phyloP scores from a whole-genome alignment of 768 basidiomycete genomes.

The Boletus tylopilopsis region DNA sequence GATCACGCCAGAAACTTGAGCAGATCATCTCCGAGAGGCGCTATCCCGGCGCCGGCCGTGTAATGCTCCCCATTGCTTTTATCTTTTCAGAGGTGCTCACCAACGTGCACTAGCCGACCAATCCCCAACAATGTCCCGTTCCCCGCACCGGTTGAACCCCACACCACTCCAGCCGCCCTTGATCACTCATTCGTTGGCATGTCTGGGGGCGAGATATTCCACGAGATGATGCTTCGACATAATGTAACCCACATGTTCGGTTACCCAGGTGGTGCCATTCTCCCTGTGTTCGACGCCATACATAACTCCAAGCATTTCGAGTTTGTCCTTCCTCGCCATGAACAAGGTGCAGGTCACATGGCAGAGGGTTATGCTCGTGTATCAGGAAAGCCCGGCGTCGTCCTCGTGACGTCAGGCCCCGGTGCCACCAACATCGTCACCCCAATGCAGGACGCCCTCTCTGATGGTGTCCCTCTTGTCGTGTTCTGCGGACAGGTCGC shows the following conservation, averaged over 20 bases:
- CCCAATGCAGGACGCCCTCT: conserved; percentile 95
- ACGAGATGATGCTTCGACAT: conserved; percentile 99
- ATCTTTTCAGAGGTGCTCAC: conserved; percentile 22
- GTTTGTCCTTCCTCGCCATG: conserved; percentile 93
- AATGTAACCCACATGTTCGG: conserved; percentile 96
- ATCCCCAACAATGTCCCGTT: conserved; percentile 36
- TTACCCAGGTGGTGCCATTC: conserved; percentile 96
- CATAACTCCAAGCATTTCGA: conserved; percentile 94
- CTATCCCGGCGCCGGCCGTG: conserved; percentile 60
- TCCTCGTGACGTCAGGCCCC: conserved; percentile 96
- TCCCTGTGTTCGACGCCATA: conserved; percentile 99
- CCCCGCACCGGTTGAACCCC: conserved; percentile 32
- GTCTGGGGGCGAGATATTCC: conserved; percentile 96
- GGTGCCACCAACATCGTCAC: conserved; percentile 98
- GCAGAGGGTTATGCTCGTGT: conserved; percentile 97
- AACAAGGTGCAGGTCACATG: conserved; percentile 99
- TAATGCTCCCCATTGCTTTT: conserved; percentile 33
- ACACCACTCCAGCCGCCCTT: conserved; percentile 48
- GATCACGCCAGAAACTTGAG: conserved; percentile 77
- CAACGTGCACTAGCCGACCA: conserved; percentile 53
- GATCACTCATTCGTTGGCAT: conserved; percentile 90
- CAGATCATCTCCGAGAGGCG: conserved; percentile 57
- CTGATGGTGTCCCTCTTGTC: conserved; percentile 90
- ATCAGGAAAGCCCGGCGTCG: conserved; percentile 96
- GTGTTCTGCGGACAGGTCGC: conserved; percentile 99